Evolutionary conservation across 768 basidiomycete species (phyloP).

Genomic region (Sutorius australiensis): DNA sequence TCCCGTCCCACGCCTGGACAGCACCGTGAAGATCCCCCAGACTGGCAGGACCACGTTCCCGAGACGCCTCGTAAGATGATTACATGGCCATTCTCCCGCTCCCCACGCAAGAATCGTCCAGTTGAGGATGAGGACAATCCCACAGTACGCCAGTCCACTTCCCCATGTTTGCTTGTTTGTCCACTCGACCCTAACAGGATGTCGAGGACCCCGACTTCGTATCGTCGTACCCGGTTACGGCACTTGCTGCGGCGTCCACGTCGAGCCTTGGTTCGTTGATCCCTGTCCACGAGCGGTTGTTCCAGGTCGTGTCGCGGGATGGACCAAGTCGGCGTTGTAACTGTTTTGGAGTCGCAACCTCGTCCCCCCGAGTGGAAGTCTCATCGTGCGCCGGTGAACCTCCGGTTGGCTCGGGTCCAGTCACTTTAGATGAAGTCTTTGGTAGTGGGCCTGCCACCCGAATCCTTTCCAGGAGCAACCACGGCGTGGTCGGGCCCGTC

Average conservation of each 20-base stretch:
- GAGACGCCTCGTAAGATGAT: slow-evolving; percentile 27
- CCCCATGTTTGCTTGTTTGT: neutral
- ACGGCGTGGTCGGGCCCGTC: neutral
- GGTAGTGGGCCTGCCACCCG: slow-evolving; percentile 4
- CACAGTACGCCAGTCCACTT: slow-evolving; percentile 10
- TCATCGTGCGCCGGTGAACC: neutral
- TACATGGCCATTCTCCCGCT: slow-evolving; percentile 29
- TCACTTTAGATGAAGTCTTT: slow-evolving; percentile 7
- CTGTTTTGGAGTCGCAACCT: neutral
- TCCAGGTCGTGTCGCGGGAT: slow-evolving; percentile 14
- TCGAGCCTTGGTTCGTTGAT: slow-evolving; percentile 31
- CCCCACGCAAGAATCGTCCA: slow-evolving; percentile 18
- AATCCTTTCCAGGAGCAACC: neutral
- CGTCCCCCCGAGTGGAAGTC: slow-evolving; percentile 10
- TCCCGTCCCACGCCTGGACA: slow-evolving; percentile 20
- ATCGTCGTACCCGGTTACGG: slow-evolving; percentile 14
- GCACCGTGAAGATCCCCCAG: slow-evolving; percentile 1
- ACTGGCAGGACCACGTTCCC: slow-evolving; percentile 10
- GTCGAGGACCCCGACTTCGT: slow-evolving; percentile 3
- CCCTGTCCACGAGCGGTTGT: slow-evolving; percentile 24
- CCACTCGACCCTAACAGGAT: slow-evolving; percentile 6
- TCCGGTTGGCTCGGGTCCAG: neutral
- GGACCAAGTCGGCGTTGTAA: neutral
- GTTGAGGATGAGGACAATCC: slow-evolving; percentile 2
- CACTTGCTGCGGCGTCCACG: slow-evolving; percentile 23